phyloP scores from a whole-genome alignment of 306 rosid genomes.

The Mimosa pudica region DNA sequence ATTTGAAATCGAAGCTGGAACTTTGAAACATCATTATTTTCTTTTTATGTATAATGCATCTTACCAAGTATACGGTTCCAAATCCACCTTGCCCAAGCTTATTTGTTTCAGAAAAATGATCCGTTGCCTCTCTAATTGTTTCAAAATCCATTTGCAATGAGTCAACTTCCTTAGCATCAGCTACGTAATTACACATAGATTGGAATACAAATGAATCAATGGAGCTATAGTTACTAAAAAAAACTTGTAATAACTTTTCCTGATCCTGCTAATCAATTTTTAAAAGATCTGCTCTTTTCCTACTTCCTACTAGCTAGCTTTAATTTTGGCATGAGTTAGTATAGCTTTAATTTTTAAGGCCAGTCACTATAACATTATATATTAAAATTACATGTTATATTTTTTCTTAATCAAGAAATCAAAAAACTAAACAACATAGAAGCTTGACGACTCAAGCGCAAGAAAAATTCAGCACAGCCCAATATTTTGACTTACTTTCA shows the following conservation, averaged over 20 bases:
- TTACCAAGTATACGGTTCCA: conserved; percentile 37
- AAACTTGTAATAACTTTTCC: no score
- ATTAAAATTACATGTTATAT: no score
- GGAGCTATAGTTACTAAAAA: no score
- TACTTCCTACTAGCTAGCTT: no score
- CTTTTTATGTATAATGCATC: background rate
- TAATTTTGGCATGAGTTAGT: no score
- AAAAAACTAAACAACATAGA: background rate
- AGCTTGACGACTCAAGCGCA: no score
- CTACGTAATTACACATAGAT: background rate
- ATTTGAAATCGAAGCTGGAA: background rate
- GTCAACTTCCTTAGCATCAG: background rate
- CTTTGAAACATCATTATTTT: background rate
- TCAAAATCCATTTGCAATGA: conserved; percentile 32
- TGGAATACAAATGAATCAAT: no score
- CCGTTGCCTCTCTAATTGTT: conserved; percentile 30
- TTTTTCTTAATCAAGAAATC: background rate
- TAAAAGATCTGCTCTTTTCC: no score
- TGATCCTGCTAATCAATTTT: no score
- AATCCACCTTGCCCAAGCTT: conserved; percentile 37
- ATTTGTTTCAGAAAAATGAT: conserved; percentile 34
- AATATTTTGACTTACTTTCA: background rate
- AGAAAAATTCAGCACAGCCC: background rate
- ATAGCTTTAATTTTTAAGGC: no score
- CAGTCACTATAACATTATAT: no score